phyloP scores from a whole-genome alignment of 73 alveolate species.

The Stentor coeruleus region DNA sequence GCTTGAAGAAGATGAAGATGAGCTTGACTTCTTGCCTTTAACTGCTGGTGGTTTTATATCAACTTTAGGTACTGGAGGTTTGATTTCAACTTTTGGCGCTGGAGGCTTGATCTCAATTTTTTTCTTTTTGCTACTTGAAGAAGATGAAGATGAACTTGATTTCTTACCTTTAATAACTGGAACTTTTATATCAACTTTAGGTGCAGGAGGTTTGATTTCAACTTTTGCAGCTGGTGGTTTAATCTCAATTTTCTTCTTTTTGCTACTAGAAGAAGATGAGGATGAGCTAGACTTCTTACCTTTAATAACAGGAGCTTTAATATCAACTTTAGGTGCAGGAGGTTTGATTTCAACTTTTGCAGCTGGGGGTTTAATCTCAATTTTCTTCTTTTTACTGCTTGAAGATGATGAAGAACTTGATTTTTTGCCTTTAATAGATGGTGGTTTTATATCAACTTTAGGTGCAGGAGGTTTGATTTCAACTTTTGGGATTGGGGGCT shows the following conservation, averaged over 20 bases:
- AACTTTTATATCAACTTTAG: too few species aligned
- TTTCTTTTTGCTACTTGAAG: background rate
- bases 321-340: too few species aligned
- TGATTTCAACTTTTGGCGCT: background rate
- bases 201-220: background rate
- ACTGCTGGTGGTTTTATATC: background rate
- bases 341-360: background rate
- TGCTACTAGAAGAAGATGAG: background rate
- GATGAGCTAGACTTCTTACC: background rate
- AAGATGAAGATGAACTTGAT: background rate
- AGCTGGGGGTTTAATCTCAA: too few species aligned
- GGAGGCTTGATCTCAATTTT: background rate
- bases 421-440: too few species aligned
- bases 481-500: too few species aligned
- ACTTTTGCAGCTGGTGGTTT: background rate
- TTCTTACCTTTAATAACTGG: too few species aligned
- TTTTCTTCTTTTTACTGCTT: too few species aligned
- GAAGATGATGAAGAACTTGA: too few species aligned
- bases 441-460: too few species aligned
- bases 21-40: slow-evolving; percentile 1
- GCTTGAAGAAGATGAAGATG: background rate
- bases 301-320: too few species aligned
- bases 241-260: background rate
- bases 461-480: too few species aligned
- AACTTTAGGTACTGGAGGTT: background rate